phyloP scores from a whole-genome alignment of 148 eudicot genomes.

The Oxyria digyna region DNA sequence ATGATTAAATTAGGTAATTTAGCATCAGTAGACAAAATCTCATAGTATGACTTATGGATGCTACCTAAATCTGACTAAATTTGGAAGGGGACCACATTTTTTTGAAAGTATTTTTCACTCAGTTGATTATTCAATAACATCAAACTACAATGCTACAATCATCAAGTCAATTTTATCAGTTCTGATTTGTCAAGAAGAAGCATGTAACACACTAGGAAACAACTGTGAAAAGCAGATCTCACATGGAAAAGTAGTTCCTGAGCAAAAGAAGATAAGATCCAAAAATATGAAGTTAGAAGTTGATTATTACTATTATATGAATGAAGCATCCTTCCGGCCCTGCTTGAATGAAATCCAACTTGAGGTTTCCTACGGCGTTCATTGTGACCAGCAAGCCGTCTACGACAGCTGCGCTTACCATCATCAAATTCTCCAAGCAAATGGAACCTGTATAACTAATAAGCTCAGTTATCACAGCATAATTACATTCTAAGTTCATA shows the following conservation, averaged over 20 bases:
- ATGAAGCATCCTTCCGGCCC: slow-evolving; percentile 16
- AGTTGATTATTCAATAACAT: not conserved
- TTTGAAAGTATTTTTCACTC: not conserved
- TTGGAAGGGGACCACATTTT: slow-evolving; percentile 4
- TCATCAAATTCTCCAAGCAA: slow-evolving; percentile 72
- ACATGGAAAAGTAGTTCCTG: not conserved
- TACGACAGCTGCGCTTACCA: slow-evolving; percentile 83
- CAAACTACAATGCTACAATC: slow-evolving; percentile 2
- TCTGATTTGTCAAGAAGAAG: not conserved
- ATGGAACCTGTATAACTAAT: slow-evolving; percentile 48
- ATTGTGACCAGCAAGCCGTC: slow-evolving; percentile 81
- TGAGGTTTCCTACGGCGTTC: slow-evolving; percentile 74
- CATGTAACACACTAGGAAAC: slow-evolving; percentile 7
- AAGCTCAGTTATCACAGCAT: not conserved
- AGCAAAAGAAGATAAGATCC: not conserved
- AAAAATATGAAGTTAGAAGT: not conserved
- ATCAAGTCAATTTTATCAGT: slow-evolving; percentile 1
- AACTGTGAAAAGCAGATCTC: not conserved
- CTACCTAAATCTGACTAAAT: slow-evolving; percentile 1
- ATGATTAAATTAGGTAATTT: not conserved
- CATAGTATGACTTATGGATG: not conserved
- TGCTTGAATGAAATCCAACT: slow-evolving; percentile 21
- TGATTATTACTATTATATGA: slow-evolving; percentile 5
- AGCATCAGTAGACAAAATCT: not conserved
- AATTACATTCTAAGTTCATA: not conserved